Base-by-base conservation (phyloP, 176 grass and related monocot species). In the Luzula sylvatica region DNA sequence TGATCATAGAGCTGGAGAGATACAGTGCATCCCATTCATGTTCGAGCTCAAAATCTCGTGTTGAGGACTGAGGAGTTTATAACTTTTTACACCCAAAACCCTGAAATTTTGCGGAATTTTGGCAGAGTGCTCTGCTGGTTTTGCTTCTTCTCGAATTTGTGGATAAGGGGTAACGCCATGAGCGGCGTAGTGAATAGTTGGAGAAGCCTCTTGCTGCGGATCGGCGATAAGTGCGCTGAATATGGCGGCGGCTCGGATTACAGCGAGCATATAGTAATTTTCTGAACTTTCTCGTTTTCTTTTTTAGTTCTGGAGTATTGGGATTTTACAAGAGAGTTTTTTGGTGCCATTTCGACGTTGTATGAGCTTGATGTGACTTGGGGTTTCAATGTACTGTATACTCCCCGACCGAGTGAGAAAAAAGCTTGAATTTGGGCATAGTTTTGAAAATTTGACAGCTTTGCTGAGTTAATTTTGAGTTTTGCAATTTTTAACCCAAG, bases 201-300 rank as follows among this genome's bases (percentile, higher is more conserved):
- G 92, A 72, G 75, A 67, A 65, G 59, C 40, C 78, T 90, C 65
- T 75, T 96, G 40, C 71, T 90, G 42, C 74, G 85, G 58, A 82
- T 96, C 65, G 85, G 92, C 46, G 92, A 96, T 59, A 74, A 74
- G 67, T 96, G 85, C 72, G 65, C 71, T 15, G 92, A 96, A 65
- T 96, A 96, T 65, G 92, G 85, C 38, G 84, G 81, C 26, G 59
- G 71, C 25, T 50, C 72, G 25, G 92, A 96, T 60, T 68, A 82
- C 67, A 86, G 82, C 68, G 85, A 90, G 43, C 92, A 96, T 60
- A 80, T 96, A 57, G 92, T 96, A 17, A 76, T 77, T 48, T 15
- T 52, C 32, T 66, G 15, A 21, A 23, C 8, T 21, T 42, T 26
- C 1, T 24, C 54, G 24, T 12, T 11, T 25, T 41, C 22, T 43